Percentiles rank a stretch among this genome's conserved stretches.
phyloP scores from a whole-genome alignment of 1,284 basidiomycete genomes.

The Ustilago lituana region DNA sequence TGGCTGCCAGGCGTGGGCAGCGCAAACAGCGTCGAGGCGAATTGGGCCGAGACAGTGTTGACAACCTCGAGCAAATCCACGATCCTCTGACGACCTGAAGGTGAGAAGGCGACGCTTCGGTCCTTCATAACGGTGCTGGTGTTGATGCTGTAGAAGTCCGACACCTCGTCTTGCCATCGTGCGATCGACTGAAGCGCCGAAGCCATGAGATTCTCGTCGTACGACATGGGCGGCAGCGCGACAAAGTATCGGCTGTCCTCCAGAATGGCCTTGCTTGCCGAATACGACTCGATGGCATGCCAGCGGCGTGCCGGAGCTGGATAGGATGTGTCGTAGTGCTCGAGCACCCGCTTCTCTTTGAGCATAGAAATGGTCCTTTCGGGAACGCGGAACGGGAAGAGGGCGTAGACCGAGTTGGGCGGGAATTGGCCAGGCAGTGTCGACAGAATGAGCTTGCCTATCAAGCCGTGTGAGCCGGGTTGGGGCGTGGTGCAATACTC shows the following conservation, averaged over 20 bases:
- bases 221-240: constrained; percentile 27
- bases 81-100: constrained; percentile 21
- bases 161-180: constrained; percentile 31
- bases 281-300: constrained; percentile 42
- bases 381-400: constrained; percentile 76
- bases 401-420: constrained; percentile 49
- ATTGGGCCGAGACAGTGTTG: constrained; percentile 43
- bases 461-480: constrained; percentile 34
- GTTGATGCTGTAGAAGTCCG: constrained; percentile 32
- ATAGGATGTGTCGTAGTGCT: constrained; percentile 69
- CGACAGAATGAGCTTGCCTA: constrained; percentile 50
- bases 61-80: constrained; percentile 43
- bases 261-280: constrained; percentile 36
- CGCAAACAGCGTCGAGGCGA: constrained; percentile 40
- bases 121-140: constrained; percentile 20
- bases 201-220: constrained; percentile 38
- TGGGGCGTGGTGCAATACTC: constrained; percentile 32
- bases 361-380: constrained; percentile 71
- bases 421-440: constrained; percentile 45
- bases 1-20: constrained; percentile 35
- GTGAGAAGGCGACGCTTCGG: constrained; percentile 17
- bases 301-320: constrained; percentile 29
- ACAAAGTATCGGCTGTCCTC: constrained; percentile 38
- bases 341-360: constrained; percentile 71
- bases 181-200: constrained; percentile 37